Evolutionary conservation across 257 asterid species (phyloP).

Genomic region (Solanum medicagineum): DNA sequence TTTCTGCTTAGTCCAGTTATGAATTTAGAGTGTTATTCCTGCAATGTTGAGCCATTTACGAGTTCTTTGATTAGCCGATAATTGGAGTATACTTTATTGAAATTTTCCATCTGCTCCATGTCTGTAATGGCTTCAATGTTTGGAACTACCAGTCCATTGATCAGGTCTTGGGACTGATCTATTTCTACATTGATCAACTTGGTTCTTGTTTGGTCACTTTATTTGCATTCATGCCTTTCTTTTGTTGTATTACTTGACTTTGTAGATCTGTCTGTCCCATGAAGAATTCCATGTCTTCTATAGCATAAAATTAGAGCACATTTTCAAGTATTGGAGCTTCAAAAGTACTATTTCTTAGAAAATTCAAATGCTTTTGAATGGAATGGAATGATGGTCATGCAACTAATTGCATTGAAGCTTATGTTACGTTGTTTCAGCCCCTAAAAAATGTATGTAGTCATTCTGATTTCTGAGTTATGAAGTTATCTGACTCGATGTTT

Average conservation of each 20-base stretch:
- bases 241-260: background rate
- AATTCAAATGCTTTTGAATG: background rate
- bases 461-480: background rate
- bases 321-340: background rate
- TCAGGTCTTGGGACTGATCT: background rate
- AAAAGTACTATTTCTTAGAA: background rate
- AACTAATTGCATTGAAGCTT: background rate
- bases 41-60: background rate
- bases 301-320: background rate
- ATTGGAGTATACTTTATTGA: background rate
- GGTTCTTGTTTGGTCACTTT: background rate
- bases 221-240: background rate
- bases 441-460: background rate
- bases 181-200: background rate
- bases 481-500: slow-evolving; percentile 1
- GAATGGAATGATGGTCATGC: background rate
- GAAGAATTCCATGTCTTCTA: background rate
- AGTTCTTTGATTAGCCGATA: background rate
- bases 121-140: background rate
- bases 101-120: background rate
- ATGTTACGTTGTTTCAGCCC: background rate
- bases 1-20: background rate
- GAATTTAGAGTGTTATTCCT: background rate
- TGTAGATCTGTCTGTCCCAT: background rate
- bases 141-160: background rate